Base-by-base conservation (phyloP, 2,329 filamentous ascomycete species). In the Epichloe brachyelytri region DNA sequence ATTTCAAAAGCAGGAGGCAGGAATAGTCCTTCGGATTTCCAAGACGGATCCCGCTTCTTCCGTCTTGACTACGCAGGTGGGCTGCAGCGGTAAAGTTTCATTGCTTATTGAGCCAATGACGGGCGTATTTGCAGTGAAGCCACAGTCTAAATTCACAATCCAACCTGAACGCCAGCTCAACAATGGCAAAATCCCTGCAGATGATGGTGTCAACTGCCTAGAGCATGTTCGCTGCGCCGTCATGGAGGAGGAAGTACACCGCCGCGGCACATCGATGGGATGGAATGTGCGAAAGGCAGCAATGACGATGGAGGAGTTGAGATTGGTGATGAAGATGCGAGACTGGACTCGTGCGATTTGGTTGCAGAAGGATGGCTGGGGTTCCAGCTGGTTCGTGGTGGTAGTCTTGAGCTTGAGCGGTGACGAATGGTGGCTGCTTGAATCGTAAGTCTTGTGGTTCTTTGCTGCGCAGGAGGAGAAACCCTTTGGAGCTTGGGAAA, bases 361-460 rank as follows among this genome's bases (percentile, higher is more conserved):
- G 69, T 82, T 94, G 55, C 79, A 76, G 59, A 83, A 82, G 59
- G 72, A 72, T 52, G 80, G 79, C n/a, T 95, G 90, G 87, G 75
- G 74, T 10, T 63, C 76, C 14, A 71, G 77, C 49, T 95, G 88
- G 86, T 79, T 83, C 55, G 69, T 94, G 39, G 82, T 83, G 56
- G 76, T 85, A 44, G 80, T 81, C 49, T 75, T 88, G 63, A 82
- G 83, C 62, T 73, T 86, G 61, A 75, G 76, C 60, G 86, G 87
- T 49, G 86, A 93, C 62, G 77, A 76, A 54, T 95, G 87, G 86
- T 90, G 84, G 81, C 70, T 90, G 53, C 71, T 88, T 50, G 77
- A 84, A 65, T 65, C 79, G 75, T 82, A 69, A 68, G 76, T 50
- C 3, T 40, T 41, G 15, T 36, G 15, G 15, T 19, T 17, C 39